phyloP scores from a whole-genome alignment of 1,284 basidiomycete genomes.

The Cystobasidiaceae sp. region DNA sequence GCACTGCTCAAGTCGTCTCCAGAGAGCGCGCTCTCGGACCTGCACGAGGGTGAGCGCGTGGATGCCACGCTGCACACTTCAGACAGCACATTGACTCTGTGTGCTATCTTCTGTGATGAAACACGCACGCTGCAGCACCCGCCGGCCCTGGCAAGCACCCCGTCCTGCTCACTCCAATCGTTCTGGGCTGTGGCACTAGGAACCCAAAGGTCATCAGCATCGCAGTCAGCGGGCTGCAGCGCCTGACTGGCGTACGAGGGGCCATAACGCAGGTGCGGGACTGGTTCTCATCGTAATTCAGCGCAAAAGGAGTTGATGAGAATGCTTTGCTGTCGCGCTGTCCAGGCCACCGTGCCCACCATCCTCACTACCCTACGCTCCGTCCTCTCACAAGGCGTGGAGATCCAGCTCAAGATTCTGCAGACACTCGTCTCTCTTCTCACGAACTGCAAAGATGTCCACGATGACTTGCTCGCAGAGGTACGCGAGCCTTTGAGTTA shows the following conservation, averaged over 20 bases:
- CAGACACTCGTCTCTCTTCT: conserved; percentile 84
- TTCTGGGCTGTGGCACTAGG: conserved; percentile 89
- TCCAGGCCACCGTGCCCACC: conserved; percentile 63
- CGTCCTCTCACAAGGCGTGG: conserved; percentile 85
- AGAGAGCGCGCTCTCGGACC: conserved; percentile 36
- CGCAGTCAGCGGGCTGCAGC: conserved; percentile 82
- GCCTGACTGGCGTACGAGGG: conserved; percentile 71
- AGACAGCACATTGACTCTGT: background rate
- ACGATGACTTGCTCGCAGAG: conserved; percentile 71
- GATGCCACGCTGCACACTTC: background rate
- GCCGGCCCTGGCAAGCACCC: conserved; percentile 9
- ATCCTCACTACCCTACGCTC: conserved; percentile 76
- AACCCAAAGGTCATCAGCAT: conserved; percentile 91
- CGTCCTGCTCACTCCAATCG: conserved; percentile 70
- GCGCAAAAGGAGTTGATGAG: background rate
- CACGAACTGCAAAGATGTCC: conserved; percentile 71
- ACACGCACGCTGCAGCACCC: too few relatives aligned
- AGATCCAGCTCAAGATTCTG: conserved; percentile 85
- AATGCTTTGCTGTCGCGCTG: background rate
- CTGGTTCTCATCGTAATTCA: background rate
- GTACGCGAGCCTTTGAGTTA: conserved; percentile 54
- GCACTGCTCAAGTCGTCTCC: conserved; percentile 37
- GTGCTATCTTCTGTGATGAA: background rate
- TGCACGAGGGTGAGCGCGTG: conserved; percentile 31
- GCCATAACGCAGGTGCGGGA: conserved; percentile 62